Conservation (phyloP, 2,329 filamentous ascomycete species). For the Proliferodiscus dingleyae region DNA sequence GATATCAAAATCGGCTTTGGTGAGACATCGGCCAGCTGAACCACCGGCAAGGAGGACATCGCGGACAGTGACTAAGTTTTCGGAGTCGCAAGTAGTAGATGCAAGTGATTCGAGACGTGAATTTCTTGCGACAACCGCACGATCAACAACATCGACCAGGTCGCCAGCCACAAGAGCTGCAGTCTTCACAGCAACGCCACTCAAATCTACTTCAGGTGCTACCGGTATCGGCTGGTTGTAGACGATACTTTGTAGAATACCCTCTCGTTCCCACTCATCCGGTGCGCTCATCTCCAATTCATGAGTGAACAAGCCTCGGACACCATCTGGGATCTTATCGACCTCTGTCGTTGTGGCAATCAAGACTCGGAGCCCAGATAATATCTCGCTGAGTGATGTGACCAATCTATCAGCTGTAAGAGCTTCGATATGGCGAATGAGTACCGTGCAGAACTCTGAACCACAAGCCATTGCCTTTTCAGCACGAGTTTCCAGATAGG, state of each 20-base stretch:
- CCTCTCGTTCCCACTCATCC: constrained; percentile 87
- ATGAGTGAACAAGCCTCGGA: constrained; percentile 88
- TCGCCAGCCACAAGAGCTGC: constrained; percentile 93
- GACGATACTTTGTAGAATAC: constrained; percentile 75
- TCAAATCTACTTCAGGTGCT: constrained; percentile 77
- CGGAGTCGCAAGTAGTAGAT: constrained; percentile 36
- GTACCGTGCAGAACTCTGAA: constrained; percentile 71
- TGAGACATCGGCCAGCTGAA: constrained; percentile 70
- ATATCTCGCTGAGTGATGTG: constrained; percentile 74
- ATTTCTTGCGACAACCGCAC: constrained; percentile 73
- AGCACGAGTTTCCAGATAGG: constrained; percentile 78
- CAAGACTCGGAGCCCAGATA: constrained; percentile 74
- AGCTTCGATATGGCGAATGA: constrained; percentile 88
- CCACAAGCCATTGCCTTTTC: constrained; percentile 89
- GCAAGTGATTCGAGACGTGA: constrained; percentile 73
- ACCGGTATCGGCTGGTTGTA: constrained; percentile 71
- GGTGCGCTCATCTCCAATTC: constrained; percentile 92
- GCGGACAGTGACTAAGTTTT: constrained; percentile 56
- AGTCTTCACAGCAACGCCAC: constrained; percentile 85
- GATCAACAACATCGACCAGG: constrained; percentile 87
- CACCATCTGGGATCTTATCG: constrained; percentile 86
- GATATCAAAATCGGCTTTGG: constrained; percentile 79
- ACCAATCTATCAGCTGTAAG: constrained; percentile 88
- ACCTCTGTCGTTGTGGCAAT: constrained; percentile 94
- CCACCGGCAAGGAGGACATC: constrained; percentile 90